These are phyloP conservation scores for Pachysolen tannophilus DNA, from an alignment of 805 yeast species.

Conservation along the genomic window DNA sequence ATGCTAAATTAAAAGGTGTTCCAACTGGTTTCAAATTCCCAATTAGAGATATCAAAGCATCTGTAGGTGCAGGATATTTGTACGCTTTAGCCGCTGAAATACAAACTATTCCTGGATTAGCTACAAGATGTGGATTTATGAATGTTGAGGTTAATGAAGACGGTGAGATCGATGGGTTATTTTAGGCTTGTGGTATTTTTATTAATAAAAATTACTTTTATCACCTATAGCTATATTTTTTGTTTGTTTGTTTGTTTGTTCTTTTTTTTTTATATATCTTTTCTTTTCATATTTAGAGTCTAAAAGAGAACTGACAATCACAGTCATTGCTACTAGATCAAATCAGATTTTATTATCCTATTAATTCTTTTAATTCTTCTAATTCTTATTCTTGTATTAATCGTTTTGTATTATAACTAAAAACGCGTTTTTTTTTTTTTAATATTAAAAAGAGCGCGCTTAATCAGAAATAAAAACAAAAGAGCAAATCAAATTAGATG, in stretches of 20 bases:
- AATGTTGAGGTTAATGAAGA: conserved; percentile 86
- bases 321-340: no score
- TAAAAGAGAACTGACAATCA: no score
- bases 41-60: conserved; percentile 86
- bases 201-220: neutral
- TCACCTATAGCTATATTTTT: conserved; percentile 1
- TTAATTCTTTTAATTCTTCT: no score
- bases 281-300: no score
- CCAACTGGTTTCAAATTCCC: conserved; percentile 94
- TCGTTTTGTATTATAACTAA: no score
- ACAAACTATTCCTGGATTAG: conserved; percentile 95
- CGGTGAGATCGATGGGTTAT: conserved; percentile 91
- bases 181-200: conserved; percentile 29
- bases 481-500: no score
- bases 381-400: no score
- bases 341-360: no score
- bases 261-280: no score
- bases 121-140: conserved; percentile 95
- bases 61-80: conserved; percentile 94
- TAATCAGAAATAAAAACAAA: no score
- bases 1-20: conserved; percentile 87
- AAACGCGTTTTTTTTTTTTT: no score
- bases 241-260: neutral
- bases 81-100: conserved; percentile 96
- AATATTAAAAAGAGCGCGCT: no score